These are phyloP conservation scores for Apophysomyces ossiformis DNA, from an alignment of 371 early-diverging fungal genomes.

Conservation along the genomic window DNA sequence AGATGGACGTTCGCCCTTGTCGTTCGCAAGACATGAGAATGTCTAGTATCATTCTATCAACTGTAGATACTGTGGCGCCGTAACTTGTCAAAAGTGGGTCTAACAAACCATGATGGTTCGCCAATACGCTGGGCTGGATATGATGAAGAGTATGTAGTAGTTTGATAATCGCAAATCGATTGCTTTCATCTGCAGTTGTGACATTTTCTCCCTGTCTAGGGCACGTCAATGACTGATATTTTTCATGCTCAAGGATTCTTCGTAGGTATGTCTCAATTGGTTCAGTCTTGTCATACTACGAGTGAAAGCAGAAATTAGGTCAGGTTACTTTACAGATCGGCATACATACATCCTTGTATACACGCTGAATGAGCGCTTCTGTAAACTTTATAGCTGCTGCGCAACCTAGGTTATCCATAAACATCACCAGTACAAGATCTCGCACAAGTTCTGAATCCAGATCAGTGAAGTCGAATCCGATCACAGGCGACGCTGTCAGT, in stretches of 20 bases:
- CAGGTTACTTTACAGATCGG: neutral
- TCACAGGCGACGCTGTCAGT: neutral
- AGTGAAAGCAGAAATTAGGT: neutral
- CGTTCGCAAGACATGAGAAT: constrained; percentile 55
- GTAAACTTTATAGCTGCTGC: constrained; percentile 45
- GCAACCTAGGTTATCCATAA: constrained; percentile 48
- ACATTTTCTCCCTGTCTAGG: constrained; percentile 20
- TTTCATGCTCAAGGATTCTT: constrained; percentile 43
- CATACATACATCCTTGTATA: constrained; percentile 34
- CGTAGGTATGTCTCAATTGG: constrained; percentile 51
- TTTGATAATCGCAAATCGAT: constrained; percentile 49
- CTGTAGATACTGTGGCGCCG: constrained; percentile 54
- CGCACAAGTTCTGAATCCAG: constrained; percentile 46
- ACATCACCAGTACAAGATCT: constrained; percentile 44
- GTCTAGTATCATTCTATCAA: constrained; percentile 57
- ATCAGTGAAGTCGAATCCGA: constrained; percentile 19
- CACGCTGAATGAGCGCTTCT: constrained; percentile 24
- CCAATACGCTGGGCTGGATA: constrained; percentile 49
- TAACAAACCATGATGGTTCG: constrained; percentile 50
- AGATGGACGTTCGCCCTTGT: constrained; percentile 49
- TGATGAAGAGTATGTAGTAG: constrained; percentile 52
- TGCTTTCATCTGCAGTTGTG: constrained; percentile 2
- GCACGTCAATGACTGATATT: constrained; percentile 36
- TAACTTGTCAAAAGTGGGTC: constrained; percentile 60
- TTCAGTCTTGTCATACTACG: constrained; percentile 32